phyloP scores from a whole-genome alignment of 2,329 filamentous ascomycete species.

The Ceratocystis variospora region DNA sequence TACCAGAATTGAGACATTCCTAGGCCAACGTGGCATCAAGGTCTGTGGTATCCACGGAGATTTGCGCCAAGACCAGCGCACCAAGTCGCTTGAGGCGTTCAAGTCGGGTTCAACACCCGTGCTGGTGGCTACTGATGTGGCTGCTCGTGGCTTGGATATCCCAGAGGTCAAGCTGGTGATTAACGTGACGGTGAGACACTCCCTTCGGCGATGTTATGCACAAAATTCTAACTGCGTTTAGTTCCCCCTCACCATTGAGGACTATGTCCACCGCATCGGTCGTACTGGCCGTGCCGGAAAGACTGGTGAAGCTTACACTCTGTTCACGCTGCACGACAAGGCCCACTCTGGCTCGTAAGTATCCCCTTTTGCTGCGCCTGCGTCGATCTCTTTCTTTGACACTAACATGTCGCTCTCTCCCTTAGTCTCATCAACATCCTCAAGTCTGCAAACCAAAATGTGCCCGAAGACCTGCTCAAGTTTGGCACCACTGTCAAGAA shows the following conservation, averaged over 20 bases:
- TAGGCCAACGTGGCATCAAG: conserved; percentile 62
- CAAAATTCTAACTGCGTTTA: conserved; percentile 23
- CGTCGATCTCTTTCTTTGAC: conserved; percentile 18
- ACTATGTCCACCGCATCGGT: conserved; percentile 95
- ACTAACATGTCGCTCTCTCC: background rate
- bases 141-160: conserved; percentile 85
- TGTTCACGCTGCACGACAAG: conserved; percentile 95
- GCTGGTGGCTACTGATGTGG: conserved; percentile 90
- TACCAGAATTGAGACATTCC: conserved; percentile 69
- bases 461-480: conserved; percentile 82
- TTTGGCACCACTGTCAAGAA: conserved; percentile 98
- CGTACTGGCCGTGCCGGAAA: conserved; percentile 89
- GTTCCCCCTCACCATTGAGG: conserved; percentile 90
- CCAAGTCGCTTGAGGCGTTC: conserved; percentile 76
- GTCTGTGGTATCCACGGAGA: conserved; percentile 93
- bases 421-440: conserved; percentile 79
- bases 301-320: conserved; percentile 72
- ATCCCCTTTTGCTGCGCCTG: background rate
- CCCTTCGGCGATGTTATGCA: background rate
- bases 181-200: conserved; percentile 57
- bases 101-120: conserved; percentile 71
- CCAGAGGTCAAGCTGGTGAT: conserved; percentile 89
- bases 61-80: conserved; percentile 76
- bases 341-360: conserved; percentile 74
- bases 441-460: conserved; percentile 77